Evolutionary conservation across 2,329 filamentous ascomycete genomes (phyloP).

Genomic region (Aaosphaeria arxii): DNA sequence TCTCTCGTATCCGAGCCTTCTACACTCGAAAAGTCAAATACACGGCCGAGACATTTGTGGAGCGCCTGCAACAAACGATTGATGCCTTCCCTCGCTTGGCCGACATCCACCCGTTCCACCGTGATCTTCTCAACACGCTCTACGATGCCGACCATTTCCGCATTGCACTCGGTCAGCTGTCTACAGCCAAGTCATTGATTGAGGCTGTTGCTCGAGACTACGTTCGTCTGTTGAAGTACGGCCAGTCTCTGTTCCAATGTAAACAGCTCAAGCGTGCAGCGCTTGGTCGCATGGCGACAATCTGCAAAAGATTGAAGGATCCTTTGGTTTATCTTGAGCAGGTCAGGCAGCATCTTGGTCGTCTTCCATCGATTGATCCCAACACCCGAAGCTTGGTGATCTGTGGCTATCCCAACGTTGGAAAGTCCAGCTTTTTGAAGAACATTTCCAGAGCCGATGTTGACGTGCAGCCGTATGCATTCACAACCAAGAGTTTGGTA

Average conservation of each 20-base stretch:
- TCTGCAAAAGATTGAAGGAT: conserved; percentile 92
- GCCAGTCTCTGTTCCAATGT: conserved; percentile 95
- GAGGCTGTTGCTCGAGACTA: conserved; percentile 97
- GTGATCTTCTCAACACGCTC: conserved; percentile 78
- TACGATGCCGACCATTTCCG: conserved; percentile 93
- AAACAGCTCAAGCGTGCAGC: conserved; percentile 97
- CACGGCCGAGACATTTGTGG: conserved; percentile 90
- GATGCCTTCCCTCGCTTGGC: conserved; percentile 84
- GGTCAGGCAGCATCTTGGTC: conserved; percentile 92
- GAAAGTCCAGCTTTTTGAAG: conserved; percentile 93
- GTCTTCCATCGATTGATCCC: conserved; percentile 96
- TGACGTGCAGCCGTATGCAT: conserved; percentile 95
- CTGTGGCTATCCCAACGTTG: conserved; percentile 88
- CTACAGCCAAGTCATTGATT: conserved; percentile 92
- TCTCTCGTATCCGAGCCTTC: conserved; percentile 90
- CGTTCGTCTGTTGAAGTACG: conserved; percentile 36
- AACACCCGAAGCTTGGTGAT: conserved; percentile 95
- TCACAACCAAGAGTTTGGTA: conserved; percentile 98
- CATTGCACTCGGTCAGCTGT: conserved; percentile 93
- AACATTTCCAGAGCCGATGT: conserved; percentile 93
- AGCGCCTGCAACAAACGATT: conserved; percentile 88
- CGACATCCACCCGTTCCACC: conserved; percentile 94
- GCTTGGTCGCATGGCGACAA: conserved; percentile 96
- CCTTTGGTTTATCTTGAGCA: conserved; percentile 94
- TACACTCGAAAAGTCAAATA: conserved; percentile 94